These are phyloP conservation scores for Medicago ruthenica DNA, from an alignment of 306 rosid species.

Conservation along the genomic window DNA sequence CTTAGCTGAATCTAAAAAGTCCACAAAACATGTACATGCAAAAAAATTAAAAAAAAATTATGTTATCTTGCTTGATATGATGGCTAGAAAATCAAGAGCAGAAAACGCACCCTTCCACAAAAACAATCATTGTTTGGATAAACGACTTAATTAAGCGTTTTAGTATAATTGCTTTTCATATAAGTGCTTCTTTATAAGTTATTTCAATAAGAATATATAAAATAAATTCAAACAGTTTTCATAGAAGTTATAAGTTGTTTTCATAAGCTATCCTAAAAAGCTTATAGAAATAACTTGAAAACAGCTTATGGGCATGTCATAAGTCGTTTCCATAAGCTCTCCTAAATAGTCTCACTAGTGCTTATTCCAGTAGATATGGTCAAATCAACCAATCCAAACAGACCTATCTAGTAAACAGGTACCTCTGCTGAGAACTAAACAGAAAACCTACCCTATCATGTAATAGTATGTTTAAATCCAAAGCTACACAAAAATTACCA, in stretches of 20 bases:
- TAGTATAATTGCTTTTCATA: not conserved
- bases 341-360: not conserved
- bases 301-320: no score
- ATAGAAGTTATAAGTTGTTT: not conserved
- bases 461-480: no score
- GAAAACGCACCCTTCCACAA: not conserved
- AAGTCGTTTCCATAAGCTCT: not conserved
- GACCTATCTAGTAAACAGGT: not conserved
- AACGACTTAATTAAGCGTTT: not conserved
- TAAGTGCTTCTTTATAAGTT: not conserved
- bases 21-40: slow-evolving; percentile 8
- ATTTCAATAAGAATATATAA: not conserved
- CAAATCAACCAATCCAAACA: not conserved
- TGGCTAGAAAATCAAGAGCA: not conserved
- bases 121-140: not conserved
- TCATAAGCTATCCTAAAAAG: not conserved
- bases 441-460: no score
- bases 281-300: no score
- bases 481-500: no score
- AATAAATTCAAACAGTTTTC: not conserved
- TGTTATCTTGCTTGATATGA: not conserved
- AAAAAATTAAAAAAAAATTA: not conserved
- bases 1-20: slow-evolving; percentile 19
- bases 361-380: not conserved
- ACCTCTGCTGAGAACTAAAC: no score